Conservation (phyloP, 805 yeast species). For the Candida loeiensis region DNA sequence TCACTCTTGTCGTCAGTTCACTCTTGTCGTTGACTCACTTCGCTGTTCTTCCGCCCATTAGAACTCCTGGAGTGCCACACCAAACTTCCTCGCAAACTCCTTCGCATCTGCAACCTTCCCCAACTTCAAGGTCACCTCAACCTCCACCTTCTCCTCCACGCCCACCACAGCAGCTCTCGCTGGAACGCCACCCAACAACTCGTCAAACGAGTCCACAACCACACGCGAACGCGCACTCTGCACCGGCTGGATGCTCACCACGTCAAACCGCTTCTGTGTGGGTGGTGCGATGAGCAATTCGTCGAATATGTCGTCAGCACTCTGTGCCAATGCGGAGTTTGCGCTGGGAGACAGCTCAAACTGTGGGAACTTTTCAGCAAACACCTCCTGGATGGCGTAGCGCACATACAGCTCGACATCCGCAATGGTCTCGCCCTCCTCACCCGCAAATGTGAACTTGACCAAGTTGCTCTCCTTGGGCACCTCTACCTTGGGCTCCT, state of each 20-base stretch:
- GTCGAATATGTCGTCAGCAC: slow-evolving; percentile 32
- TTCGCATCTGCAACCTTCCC: slow-evolving; percentile 34
- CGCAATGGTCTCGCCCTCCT: slow-evolving; percentile 6
- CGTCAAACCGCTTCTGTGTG: slow-evolving; percentile 33
- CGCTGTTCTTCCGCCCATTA: no score
- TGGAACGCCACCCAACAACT: slow-evolving; percentile 31
- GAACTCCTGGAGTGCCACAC: slow-evolving; percentile 15
- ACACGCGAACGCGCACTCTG: not conserved
- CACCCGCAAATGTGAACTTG: slow-evolving; percentile 17
- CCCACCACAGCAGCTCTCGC: not conserved
- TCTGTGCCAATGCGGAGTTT: slow-evolving; percentile 9
- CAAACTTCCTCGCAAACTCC: slow-evolving; percentile 33
- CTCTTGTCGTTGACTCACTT: no score
- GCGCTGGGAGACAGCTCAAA: slow-evolving; percentile 31
- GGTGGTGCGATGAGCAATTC: slow-evolving; percentile 37
- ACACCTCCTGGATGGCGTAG: slow-evolving; percentile 26
- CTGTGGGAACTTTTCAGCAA: slow-evolving; percentile 35
- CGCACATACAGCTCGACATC: slow-evolving; percentile 8
- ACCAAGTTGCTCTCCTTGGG: slow-evolving; percentile 9
- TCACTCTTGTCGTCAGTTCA: no score
- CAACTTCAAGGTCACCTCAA: slow-evolving; percentile 33
- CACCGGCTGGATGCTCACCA: slow-evolving; percentile 19
- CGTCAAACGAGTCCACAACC: slow-evolving; percentile 26
- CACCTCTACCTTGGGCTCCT: slow-evolving; percentile 13
- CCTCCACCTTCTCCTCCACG: slow-evolving; percentile 10